Base-by-base conservation (phyloP, 139 green algal species). In the Chlorella sp. region DNA sequence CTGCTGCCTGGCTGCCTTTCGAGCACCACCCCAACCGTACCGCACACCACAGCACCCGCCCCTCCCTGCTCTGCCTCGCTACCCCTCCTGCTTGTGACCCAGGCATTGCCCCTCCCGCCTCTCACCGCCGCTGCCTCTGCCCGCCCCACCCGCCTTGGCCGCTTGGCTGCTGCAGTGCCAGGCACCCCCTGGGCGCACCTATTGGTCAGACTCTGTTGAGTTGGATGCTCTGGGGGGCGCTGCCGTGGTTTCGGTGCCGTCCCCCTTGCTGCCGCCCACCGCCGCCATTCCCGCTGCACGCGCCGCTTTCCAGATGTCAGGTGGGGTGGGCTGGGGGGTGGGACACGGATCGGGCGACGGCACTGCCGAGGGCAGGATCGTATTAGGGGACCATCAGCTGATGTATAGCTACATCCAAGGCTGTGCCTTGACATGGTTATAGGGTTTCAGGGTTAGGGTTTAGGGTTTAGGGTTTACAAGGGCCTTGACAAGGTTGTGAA, bases 171-270 rank as follows among this genome's bases (percentile, higher is more conserved):
- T 37, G 78, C 87, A 90, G 87, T 86, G 87, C 78, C 90, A 84
- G 79, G 92, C 93, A 14, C 83, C 81, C 1, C 30, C 40, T 5
- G 93, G 93, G 5, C 66, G 83, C 42, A 91, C 91, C 85, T 95
- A 90, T 86, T 95, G 93, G 93, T 93, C 88, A 0, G 79, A 89
- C 1, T 36, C 86, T 2, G 82, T 95, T 42, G 86, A 91, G 39
- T 89, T 95, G 60, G 93, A 95, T 71, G 86, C 90, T 9, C 40
- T 90, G 61, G 93, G 91, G 21, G 93, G 90, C 16, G 92, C 90
- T 12, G 93, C 90, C 3, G 90, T 95, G 73, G 91, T 93, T 32
- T 81, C 84, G 0, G 91, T 93, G 78, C 93, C 93, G 19, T 88
- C 78, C 36, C 92, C 81, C 28, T 64, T 64, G 66, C 60, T 64